These are phyloP conservation scores for Pseudoscleropodium purum DNA, from an alignment of 225 moss, liverwort and hornwort genomes.

Conservation along the genomic window DNA sequence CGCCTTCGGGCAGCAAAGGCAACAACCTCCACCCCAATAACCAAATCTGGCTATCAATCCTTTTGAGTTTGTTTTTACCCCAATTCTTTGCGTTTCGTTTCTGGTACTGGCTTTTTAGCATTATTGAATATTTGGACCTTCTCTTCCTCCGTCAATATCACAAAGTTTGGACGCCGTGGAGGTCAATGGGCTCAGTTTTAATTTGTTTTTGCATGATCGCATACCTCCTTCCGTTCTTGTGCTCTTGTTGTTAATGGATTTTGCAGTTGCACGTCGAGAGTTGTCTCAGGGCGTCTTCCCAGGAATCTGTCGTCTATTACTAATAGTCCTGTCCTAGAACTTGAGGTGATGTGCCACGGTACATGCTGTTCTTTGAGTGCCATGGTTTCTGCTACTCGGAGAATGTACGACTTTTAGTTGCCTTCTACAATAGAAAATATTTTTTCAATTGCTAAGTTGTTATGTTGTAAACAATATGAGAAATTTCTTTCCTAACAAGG, in stretches of 20 bases:
- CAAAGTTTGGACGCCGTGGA: neutral
- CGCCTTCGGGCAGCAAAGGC: conserved; percentile 68
- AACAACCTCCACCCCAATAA: conserved; percentile 61
- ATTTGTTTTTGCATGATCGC: neutral
- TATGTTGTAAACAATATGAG: neutral
- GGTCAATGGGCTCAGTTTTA: neutral
- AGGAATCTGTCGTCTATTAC: neutral
- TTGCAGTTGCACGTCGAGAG: neutral
- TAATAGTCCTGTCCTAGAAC: neutral
- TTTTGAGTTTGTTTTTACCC: neutral
- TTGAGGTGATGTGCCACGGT: neutral
- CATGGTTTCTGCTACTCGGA: neutral
- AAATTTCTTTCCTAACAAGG: neutral
- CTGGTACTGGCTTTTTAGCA: neutral
- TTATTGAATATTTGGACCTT: neutral
- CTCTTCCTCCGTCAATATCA: neutral
- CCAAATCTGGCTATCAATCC: neutral
- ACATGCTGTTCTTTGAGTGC: neutral
- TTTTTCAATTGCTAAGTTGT: neutral
- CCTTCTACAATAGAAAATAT: neutral
- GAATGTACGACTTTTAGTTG: neutral
- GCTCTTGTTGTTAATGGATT: neutral
- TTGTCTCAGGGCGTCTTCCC: neutral
- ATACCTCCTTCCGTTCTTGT: neutral
- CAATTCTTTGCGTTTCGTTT: neutral